These are phyloP conservation scores for Colletotrichum tabaci DNA, from an alignment of 2,329 filamentous ascomycete species.

Conservation along the genomic window DNA sequence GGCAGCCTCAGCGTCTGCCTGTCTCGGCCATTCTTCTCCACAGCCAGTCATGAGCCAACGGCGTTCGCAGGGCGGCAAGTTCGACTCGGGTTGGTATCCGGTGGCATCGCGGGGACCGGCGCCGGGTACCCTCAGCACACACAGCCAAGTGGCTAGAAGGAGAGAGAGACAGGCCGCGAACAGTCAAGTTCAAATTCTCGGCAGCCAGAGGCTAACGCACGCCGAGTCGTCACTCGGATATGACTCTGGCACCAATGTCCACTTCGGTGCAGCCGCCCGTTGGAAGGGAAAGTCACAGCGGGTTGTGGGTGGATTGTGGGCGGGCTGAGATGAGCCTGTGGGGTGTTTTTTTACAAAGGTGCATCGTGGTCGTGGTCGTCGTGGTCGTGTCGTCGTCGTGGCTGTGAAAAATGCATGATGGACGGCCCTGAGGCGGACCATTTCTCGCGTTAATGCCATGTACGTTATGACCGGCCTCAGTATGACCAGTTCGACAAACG, in stretches of 20 bases:
- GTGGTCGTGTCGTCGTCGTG: neutral
- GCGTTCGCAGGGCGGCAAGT: neutral
- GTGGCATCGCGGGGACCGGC: neutral
- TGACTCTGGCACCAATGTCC: too few relatives aligned
- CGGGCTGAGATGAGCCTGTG: conserved; percentile 22
- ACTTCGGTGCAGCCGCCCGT: neutral
- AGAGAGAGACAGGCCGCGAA: too few relatives aligned
- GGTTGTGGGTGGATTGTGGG: conserved; percentile 8
- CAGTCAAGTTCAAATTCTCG: too few relatives aligned
- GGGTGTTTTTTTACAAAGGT: neutral
- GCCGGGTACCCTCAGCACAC: neutral
- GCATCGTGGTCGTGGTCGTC: too few relatives aligned
- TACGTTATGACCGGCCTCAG: neutral
- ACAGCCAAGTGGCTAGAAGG: too few relatives aligned
- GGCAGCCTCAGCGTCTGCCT: conserved; percentile 17
- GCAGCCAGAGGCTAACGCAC: neutral
- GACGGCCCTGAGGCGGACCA: neutral
- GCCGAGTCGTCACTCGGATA: neutral
- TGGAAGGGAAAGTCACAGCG: conserved; percentile 6
- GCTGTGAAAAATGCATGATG: conserved; percentile 8
- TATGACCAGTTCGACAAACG: neutral
- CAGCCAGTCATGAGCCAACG: neutral
- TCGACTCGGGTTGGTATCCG: neutral
- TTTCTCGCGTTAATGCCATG: conserved; percentile 30
- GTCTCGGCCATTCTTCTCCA: conserved; percentile 21